Evolutionary conservation across 805 yeast genomes (phyloP).

Genomic region (Pichia heedii): DNA sequence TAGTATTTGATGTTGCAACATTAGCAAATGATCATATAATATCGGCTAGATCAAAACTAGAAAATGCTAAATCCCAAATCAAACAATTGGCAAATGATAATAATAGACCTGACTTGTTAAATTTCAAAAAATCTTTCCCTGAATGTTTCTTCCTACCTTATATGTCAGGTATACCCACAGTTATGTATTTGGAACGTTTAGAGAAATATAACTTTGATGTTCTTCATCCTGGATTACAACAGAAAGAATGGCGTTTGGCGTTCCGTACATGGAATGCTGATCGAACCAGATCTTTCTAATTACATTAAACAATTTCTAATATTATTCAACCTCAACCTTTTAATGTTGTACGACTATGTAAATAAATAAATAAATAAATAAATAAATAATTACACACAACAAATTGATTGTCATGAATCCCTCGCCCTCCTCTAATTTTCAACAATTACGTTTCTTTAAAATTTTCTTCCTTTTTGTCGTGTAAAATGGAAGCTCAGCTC

Average conservation of each 20-base stretch:
- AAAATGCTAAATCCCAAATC: constrained; percentile 26
- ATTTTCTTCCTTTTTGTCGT: too few relatives aligned
- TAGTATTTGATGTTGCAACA: constrained; percentile 61
- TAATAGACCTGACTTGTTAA: constrained; percentile 25
- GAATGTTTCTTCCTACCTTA: constrained; percentile 62
- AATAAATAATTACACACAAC: too few relatives aligned
- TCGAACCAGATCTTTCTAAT: constrained; percentile 7
- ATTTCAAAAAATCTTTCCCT: constrained; percentile 31
- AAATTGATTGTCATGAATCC: too few relatives aligned
- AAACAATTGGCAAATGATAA: constrained; percentile 9
- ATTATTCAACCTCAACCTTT: background rate
- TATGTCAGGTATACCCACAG: constrained; percentile 58
- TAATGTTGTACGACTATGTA: too few relatives aligned
- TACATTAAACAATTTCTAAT: background rate
- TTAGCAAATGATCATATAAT: constrained; percentile 74
- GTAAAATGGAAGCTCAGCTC: too few relatives aligned
- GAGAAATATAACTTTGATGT: constrained; percentile 61
- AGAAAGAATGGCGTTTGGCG: constrained; percentile 58
- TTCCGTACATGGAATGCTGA: constrained; percentile 48
- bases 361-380: too few relatives aligned
- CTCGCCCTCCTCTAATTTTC: too few relatives aligned
- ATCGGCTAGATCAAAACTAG: constrained; percentile 52
- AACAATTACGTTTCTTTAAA: too few relatives aligned
- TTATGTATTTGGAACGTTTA: constrained; percentile 50
- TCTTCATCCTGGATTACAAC: constrained; percentile 32